Percentiles rank a stretch among this genome's conserved stretches.
Conservation (phyloP, 805 yeast species). For the Dipodascopsis tothii region DNA sequence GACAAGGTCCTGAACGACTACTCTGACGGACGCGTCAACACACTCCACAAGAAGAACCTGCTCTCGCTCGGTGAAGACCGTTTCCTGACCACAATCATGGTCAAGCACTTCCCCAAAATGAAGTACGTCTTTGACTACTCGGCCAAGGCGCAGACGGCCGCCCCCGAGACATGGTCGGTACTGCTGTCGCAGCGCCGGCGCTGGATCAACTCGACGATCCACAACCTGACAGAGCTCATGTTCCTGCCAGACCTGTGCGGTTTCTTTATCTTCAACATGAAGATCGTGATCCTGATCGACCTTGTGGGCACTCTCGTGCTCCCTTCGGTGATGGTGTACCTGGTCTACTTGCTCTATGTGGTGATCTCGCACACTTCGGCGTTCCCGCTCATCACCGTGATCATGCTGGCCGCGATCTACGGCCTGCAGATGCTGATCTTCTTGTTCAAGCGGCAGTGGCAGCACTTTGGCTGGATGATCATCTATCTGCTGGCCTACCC, state of each 20-base stretch:
- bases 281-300: slow-evolving; percentile 51
- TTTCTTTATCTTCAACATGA: slow-evolving; percentile 53
- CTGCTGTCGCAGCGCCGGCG: slow-evolving; percentile 53
- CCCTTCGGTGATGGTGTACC: slow-evolving; percentile 51
- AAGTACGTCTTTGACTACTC: slow-evolving; percentile 49
- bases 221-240: slow-evolving; percentile 51
- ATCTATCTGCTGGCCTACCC: slow-evolving; percentile 54
- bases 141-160: slow-evolving; percentile 52
- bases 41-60: slow-evolving; percentile 54
- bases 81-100: slow-evolving; percentile 50
- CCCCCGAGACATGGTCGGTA: slow-evolving; percentile 46
- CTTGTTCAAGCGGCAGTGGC: slow-evolving; percentile 40
- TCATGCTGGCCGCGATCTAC: slow-evolving; percentile 48
- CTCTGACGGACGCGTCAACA: slow-evolving; percentile 48
- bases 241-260: slow-evolving; percentile 55
- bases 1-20: slow-evolving; percentile 54
- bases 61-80: slow-evolving; percentile 58
- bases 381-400: slow-evolving; percentile 45
- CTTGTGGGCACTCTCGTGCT: slow-evolving; percentile 51
- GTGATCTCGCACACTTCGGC: slow-evolving; percentile 47
- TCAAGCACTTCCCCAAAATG: slow-evolving; percentile 50
- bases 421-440: slow-evolving; percentile 56
- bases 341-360: slow-evolving; percentile 46
- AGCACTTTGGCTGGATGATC: slow-evolving; percentile 47
- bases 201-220: slow-evolving; percentile 62